Conservation (phyloP, 306 rosid genomes). For the Cicer cuneatum region DNA sequence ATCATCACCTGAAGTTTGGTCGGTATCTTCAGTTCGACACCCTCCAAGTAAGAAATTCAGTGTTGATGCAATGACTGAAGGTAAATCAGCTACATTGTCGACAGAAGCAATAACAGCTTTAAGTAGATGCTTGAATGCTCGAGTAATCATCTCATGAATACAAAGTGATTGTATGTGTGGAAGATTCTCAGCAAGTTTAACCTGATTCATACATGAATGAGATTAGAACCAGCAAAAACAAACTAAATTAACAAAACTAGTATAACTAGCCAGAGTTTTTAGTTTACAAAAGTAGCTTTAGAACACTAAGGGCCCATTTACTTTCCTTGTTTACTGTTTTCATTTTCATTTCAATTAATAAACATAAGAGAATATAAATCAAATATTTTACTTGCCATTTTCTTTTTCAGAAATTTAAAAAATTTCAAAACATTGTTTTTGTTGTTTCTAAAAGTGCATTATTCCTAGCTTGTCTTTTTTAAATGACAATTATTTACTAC, state of each 20-base stretch:
- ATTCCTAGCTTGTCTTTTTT: too few relatives aligned
- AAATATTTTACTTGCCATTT: too few relatives aligned
- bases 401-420: too few relatives aligned
- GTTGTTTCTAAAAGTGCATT: too few relatives aligned
- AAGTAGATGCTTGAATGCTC: conserved; percentile 90
- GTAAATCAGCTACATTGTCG: conserved; percentile 56
- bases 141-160: conserved; percentile 94
- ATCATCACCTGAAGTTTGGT: conserved; percentile 55
- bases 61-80: conserved; percentile 67
- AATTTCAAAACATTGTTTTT: too few relatives aligned
- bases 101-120: conserved; percentile 76
- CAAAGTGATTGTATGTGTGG: conserved; percentile 97
- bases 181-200: conserved; percentile 85
- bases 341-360: too few relatives aligned
- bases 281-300: conserved; percentile 8
- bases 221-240: conserved; percentile 47
- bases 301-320: neutral
- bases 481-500: too few relatives aligned
- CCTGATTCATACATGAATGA: conserved; percentile 56
- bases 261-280: conserved; percentile 4
- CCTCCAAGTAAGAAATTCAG: conserved; percentile 82
- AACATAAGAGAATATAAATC: too few relatives aligned
- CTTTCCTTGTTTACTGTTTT: too few relatives aligned
- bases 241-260: conserved; percentile 8
- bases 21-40: conserved; percentile 50